These are phyloP conservation scores for Cymbidium sinense DNA, from an alignment of 106 monocot species.

Conservation along the genomic window DNA sequence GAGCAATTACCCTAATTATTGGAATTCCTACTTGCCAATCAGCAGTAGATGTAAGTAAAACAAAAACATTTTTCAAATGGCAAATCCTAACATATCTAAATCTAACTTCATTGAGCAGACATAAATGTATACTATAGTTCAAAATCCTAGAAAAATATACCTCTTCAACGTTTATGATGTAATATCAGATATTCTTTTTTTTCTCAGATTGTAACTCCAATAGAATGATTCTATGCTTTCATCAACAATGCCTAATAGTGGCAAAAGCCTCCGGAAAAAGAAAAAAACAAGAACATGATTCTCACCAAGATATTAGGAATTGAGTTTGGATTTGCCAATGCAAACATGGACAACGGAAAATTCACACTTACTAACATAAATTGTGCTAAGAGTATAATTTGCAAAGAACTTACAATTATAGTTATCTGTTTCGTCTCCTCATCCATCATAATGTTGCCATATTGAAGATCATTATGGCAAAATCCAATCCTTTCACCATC, in stretches of 20 bases:
- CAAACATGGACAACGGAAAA: neutral
- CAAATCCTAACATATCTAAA: too few species aligned
- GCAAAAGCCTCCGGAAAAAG: neutral
- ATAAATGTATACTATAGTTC: too few species aligned
- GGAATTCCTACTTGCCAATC: too few species aligned
- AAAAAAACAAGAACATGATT: neutral
- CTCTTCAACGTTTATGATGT: too few species aligned
- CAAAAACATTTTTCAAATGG: too few species aligned
- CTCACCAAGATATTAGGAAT: neutral
- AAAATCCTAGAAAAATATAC: too few species aligned
- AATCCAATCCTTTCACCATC: constrained; percentile 57
- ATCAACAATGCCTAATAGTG: neutral
- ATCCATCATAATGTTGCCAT: constrained; percentile 93
- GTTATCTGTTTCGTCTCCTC: constrained; percentile 66
- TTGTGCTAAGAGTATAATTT: neutral
- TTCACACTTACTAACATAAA: neutral
- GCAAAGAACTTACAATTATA: constrained; percentile 40
- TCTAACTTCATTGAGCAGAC: too few species aligned
- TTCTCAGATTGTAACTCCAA: too few species aligned
- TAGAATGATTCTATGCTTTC: too few species aligned
- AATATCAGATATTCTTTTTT: too few species aligned
- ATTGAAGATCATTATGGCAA: constrained; percentile 95
- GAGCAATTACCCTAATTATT: too few species aligned
- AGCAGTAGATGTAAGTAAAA: too few species aligned
- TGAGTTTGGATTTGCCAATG: neutral